Conservation (phyloP, 768 basidiomycete genomes). For the Rickenella mellea region DNA sequence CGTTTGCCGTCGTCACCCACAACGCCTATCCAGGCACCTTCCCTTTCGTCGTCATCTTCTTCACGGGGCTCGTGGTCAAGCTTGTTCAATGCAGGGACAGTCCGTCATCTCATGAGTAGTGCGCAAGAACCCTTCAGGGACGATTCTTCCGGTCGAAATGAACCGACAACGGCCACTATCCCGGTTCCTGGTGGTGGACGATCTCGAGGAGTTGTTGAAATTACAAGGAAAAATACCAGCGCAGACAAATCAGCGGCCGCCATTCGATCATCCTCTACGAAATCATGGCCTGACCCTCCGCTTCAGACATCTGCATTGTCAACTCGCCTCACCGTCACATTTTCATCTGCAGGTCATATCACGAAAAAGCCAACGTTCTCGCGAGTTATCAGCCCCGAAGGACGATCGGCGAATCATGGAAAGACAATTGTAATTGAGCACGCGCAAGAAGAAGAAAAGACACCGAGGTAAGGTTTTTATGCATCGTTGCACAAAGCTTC, state of each 20-base stretch:
- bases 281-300: not conserved
- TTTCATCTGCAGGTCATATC: conserved; percentile 30
- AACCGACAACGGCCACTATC: not conserved
- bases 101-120: conserved; percentile 62
- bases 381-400: conserved; percentile 25
- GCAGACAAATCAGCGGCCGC: not conserved
- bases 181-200: not conserved
- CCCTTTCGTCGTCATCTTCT: conserved; percentile 44
- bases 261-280: not conserved
- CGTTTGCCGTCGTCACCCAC: conserved; percentile 35
- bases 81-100: conserved; percentile 54
- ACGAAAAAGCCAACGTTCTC: conserved; percentile 32
- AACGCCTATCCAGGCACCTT: conserved; percentile 26
- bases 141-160: not conserved
- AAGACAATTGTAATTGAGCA: not conserved
- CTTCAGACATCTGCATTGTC: conserved; percentile 16
- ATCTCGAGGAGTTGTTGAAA: no score
- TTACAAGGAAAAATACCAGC: not conserved
- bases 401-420: conserved; percentile 3
- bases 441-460: conserved; percentile 28
- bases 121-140: conserved; percentile 29
- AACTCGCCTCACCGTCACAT: conserved; percentile 26
- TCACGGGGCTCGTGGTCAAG: conserved; percentile 79
- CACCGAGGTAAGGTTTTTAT: not conserved
- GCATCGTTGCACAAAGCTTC: not conserved